Conservation (phyloP, 345 rosid species). For the Murraya paniculata region DNA sequence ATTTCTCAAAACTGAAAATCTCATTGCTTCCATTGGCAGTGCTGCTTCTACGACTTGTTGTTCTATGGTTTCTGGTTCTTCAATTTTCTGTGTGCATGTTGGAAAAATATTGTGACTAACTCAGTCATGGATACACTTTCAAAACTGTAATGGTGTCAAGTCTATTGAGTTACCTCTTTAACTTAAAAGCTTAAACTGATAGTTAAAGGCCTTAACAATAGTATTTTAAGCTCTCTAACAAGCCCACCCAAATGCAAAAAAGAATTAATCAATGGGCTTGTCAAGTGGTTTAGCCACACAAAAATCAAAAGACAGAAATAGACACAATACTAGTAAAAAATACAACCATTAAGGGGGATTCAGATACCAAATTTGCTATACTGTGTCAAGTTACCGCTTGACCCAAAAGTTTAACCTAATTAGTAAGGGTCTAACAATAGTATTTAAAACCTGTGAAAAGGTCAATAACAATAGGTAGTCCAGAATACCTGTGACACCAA, state of each 20-base stretch:
- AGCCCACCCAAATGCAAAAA: background rate
- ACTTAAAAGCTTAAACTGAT: background rate
- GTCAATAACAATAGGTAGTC: background rate
- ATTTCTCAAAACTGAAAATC: slow-evolving; percentile 47
- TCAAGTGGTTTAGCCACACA: background rate
- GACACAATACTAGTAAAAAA: background rate
- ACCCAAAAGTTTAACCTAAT: background rate
- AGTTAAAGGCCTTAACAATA: background rate
- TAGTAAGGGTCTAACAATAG: too few species aligned
- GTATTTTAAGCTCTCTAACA: background rate
- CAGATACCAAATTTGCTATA: background rate
- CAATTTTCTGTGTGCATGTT: slow-evolving; percentile 35
- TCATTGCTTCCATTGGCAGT: slow-evolving; percentile 57
- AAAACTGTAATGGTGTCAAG: background rate
- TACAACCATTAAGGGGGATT: background rate
- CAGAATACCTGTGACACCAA: background rate
- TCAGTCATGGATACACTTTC: background rate
- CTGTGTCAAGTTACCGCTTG: background rate
- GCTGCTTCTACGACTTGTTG: slow-evolving; percentile 71
- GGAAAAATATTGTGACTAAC: background rate
- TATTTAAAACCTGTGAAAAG: too few species aligned
- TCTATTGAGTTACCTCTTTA: background rate
- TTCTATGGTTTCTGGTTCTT: slow-evolving; percentile 48
- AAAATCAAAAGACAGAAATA: background rate
- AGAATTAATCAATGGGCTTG: background rate